phyloP scores from a whole-genome alignment of 2,329 filamentous ascomycete species.

The Verticillium zaregamsianum region DNA sequence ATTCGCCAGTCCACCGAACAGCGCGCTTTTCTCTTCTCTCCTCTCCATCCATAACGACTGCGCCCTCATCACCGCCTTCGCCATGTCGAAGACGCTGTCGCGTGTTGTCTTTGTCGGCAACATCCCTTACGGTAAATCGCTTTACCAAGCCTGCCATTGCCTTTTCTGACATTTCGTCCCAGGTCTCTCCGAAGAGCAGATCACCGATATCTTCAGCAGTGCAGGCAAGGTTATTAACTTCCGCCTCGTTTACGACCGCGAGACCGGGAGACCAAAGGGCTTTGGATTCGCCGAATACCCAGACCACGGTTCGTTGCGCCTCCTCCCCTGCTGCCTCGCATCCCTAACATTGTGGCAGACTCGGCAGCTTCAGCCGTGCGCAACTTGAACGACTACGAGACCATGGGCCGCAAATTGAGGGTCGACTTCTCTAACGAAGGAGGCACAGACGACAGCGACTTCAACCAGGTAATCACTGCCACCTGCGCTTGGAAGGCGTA shows the following conservation, averaged over 20 bases:
- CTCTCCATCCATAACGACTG: neutral
- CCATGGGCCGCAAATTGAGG: constrained; percentile 89
- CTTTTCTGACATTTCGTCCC: constrained; percentile 2
- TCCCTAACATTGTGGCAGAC: constrained; percentile 32
- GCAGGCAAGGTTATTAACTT: constrained; percentile 90
- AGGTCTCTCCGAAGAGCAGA: constrained; percentile 95
- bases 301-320: constrained; percentile 63
- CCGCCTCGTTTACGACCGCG: constrained; percentile 89
- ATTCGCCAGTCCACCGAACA: neutral
- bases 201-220: constrained; percentile 86
- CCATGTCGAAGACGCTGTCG: constrained; percentile 72
- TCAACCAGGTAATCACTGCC: constrained; percentile 1
- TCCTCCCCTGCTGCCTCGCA: neutral
- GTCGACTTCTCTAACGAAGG: constrained; percentile 97
- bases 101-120: constrained; percentile 83
- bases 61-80: constrained; percentile 19
- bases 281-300: constrained; percentile 97
- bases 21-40: neutral
- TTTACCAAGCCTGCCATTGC: neutral
- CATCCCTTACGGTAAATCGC: constrained; percentile 67
- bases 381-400: constrained; percentile 91
- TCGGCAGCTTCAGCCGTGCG: constrained; percentile 89
- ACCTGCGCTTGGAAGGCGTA: neutral
- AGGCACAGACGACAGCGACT: constrained; percentile 59
- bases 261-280: constrained; percentile 90